Evolutionary conservation across 2,329 filamentous ascomycete species (phyloP).

Genomic region (Sporothrix euskadiensis): DNA sequence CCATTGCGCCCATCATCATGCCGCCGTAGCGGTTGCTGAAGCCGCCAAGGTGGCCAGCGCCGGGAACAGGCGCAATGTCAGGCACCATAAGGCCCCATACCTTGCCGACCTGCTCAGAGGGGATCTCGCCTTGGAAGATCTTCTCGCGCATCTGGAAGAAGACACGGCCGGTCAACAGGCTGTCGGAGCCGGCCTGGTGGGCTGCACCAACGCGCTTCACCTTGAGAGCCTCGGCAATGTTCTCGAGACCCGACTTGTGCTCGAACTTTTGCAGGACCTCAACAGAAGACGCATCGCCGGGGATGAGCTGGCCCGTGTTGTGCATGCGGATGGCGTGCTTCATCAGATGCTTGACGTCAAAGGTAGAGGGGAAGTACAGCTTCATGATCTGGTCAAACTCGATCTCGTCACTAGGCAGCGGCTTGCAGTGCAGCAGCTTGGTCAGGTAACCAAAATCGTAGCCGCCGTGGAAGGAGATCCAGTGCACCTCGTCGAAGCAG

Average conservation of each 20-base stretch:
- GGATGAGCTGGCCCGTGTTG: constrained; percentile 62
- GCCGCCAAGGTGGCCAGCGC: constrained; percentile 36
- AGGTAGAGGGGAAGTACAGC: constrained; percentile 88
- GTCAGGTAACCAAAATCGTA: constrained; percentile 98
- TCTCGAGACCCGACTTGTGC: constrained; percentile 87
- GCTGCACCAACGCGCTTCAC: constrained; percentile 84
- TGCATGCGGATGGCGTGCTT: constrained; percentile 78
- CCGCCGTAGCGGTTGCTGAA: constrained; percentile 33
- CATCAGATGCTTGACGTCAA: constrained; percentile 97
- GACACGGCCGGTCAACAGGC: constrained; percentile 86
- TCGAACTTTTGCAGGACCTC: constrained; percentile 84
- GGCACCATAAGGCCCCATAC: constrained; percentile 88
- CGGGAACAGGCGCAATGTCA: constrained; percentile 50
- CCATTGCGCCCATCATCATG: not conserved
- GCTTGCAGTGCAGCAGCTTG: constrained; percentile 82
- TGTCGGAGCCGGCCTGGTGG: constrained; percentile 92
- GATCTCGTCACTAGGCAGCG: constrained; percentile 83
- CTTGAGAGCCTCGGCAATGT: constrained; percentile 89
- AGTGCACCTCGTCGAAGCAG: constrained; percentile 82
- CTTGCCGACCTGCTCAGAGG: constrained; percentile 80
- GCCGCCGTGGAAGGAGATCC: constrained; percentile 96
- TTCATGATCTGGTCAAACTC: constrained; percentile 88
- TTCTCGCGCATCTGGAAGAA: constrained; percentile 92
- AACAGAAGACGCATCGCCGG: constrained; percentile 62
- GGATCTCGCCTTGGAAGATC: constrained; percentile 80